phyloP scores from a whole-genome alignment of 176 grass and related monocot genomes.

The Phyllostachys edulis region DNA sequence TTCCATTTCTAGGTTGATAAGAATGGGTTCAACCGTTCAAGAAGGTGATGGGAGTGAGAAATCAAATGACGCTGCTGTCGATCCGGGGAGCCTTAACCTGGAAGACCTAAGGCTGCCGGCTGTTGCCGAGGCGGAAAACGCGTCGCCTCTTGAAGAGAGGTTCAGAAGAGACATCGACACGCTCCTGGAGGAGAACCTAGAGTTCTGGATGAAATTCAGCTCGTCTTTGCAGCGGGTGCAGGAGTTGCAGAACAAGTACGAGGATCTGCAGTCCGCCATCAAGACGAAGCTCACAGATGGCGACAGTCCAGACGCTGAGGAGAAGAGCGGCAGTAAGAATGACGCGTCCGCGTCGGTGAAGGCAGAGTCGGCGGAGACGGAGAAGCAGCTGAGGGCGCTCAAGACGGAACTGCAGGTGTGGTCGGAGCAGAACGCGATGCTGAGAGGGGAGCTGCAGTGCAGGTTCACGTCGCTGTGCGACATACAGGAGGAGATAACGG shows the following conservation, averaged over 20 bases:
- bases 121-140: conserved; percentile 23
- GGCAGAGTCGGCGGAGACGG: not conserved
- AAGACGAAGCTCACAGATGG: not conserved
- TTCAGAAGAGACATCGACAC: conserved; percentile 72
- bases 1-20: conserved; percentile 45
- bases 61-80: not conserved
- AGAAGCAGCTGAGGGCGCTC: conserved; percentile 60
- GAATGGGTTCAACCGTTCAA: conserved; percentile 29
- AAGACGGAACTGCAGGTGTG: conserved; percentile 95
- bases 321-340: not conserved
- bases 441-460: conserved; percentile 65
- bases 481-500: conserved; percentile 76
- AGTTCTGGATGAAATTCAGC: conserved; percentile 94
- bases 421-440: conserved; percentile 72
- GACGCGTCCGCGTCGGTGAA: not conserved
- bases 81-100: not conserved
- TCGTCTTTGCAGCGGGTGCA: conserved; percentile 72
- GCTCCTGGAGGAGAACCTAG: conserved; percentile 84
- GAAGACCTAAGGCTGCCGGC: conserved; percentile 43
- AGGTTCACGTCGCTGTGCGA: conserved; percentile 62
- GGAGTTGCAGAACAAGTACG: conserved; percentile 57
- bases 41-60: not conserved
- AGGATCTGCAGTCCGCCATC: conserved; percentile 38
- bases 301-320: too few species aligned
- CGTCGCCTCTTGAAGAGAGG: conserved; percentile 58